Evolutionary conservation across 352 stramenopile species (phyloP).

Genomic region (Halophytophthora batemanensis): DNA sequence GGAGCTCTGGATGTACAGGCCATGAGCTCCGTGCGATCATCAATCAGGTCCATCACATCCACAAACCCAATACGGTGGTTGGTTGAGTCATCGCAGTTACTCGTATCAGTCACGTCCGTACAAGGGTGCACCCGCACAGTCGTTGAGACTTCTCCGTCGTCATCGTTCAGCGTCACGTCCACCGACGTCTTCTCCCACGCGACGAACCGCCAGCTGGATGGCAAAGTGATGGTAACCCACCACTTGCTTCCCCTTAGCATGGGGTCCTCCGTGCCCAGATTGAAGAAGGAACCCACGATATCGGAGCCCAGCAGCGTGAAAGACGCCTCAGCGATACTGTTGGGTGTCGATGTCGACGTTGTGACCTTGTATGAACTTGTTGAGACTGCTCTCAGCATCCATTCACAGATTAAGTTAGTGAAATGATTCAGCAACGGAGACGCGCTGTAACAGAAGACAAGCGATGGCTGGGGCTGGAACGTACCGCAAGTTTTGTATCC

Average conservation of each 20-base stretch:
- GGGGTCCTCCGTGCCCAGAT: conserved; percentile 54
- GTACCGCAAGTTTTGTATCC: conserved; percentile 60
- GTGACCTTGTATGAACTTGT: conserved; percentile 74
- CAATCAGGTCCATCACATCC: conserved; percentile 56
- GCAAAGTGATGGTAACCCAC: conserved; percentile 73
- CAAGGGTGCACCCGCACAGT: conserved; percentile 44
- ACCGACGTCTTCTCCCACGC: conserved; percentile 55
- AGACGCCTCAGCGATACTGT: conserved; percentile 57
- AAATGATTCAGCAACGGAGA: not conserved
- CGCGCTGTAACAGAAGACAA: not conserved
- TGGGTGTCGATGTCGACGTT: conserved; percentile 49
- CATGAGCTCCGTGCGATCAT: conserved; percentile 51
- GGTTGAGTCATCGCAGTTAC: conserved; percentile 38
- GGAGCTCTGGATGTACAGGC: conserved; percentile 38
- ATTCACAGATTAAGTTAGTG: not conserved
- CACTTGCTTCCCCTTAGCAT: conserved; percentile 45
- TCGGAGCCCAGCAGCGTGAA: conserved; percentile 75
- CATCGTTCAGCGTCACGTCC: conserved; percentile 39
- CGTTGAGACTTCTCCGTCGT: conserved; percentile 14
- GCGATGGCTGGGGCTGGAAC: not conserved
- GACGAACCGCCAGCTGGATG: conserved; percentile 65
- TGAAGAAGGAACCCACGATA: conserved; percentile 69
- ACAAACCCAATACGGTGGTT: conserved; percentile 59
- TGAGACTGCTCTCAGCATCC: conserved; percentile 26
- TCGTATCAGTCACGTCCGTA: conserved; percentile 36